These are phyloP conservation scores for Colletotrichum liriopes DNA, from an alignment of 2,329 filamentous ascomycete genomes.

Conservation along the genomic window DNA sequence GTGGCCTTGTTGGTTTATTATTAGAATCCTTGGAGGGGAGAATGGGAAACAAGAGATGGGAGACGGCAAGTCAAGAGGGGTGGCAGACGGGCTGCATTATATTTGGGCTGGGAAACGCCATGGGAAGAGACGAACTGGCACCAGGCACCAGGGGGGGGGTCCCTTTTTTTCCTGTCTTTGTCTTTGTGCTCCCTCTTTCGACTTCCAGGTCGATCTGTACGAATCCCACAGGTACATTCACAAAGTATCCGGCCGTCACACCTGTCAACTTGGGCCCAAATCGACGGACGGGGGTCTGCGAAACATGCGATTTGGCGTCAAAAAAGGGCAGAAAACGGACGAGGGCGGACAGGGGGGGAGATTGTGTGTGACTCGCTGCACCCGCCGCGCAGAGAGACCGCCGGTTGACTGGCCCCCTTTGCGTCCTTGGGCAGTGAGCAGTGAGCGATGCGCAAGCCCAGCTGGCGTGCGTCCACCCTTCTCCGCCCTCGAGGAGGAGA, in stretches of 20 bases:
- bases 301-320: constrained; percentile 44
- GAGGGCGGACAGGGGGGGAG: constrained; percentile 33
- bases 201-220: constrained; percentile 16
- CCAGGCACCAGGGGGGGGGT: constrained; percentile 21
- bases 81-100: constrained; percentile 35
- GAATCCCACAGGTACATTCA: constrained; percentile 21
- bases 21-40: constrained; percentile 31
- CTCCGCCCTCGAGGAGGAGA: constrained; percentile 21
- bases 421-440: neutral
- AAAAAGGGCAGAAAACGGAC: constrained; percentile 41
- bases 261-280: constrained; percentile 25
- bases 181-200: neutral
- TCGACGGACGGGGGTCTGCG: constrained; percentile 19
- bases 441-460: constrained; percentile 13
- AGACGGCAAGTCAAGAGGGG: constrained; percentile 3
- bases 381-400: constrained; percentile 5
- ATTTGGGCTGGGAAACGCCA: constrained; percentile 28
- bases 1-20: constrained; percentile 18
- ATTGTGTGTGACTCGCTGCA: constrained; percentile 33
- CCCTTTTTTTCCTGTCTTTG: neutral
- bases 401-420: constrained; percentile 3
- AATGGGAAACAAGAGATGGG: constrained; percentile 18
- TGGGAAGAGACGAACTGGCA: constrained; percentile 8
- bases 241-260: constrained; percentile 7
- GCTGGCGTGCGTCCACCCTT: constrained; percentile 20